Conservation (phyloP, 1,284 basidiomycete genomes). For the Microbotryum violaceum region DNA sequence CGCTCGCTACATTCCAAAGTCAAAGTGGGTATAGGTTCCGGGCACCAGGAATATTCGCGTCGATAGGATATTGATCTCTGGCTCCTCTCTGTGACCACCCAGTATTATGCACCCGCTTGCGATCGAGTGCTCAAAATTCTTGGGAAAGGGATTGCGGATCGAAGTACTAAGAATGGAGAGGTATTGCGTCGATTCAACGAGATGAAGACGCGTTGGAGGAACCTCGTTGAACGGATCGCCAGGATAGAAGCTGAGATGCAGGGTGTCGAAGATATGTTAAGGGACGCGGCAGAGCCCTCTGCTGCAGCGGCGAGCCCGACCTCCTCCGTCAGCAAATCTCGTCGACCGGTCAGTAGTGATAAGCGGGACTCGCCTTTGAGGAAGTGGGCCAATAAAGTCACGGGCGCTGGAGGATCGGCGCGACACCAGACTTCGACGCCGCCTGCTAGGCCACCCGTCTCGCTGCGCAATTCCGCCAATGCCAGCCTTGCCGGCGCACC, state of each 20-base stretch:
- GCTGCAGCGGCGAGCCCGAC: not conserved
- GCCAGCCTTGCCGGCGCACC: not conserved
- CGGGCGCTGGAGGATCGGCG: conserved; percentile 36
- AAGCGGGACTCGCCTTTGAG: too few species aligned
- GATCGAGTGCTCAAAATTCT: conserved; percentile 87
- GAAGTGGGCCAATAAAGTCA: too few species aligned
- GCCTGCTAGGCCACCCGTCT: conserved; percentile 43
- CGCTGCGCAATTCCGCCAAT: conserved; percentile 7
- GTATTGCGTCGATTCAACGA: conserved; percentile 77
- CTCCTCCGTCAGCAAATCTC: too few species aligned
- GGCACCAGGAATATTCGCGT: not conserved
- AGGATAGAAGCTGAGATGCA: conserved; percentile 77
- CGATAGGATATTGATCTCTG: not conserved
- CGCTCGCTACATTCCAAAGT: conserved; percentile 20
- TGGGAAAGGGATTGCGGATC: conserved; percentile 80
- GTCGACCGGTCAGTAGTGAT: too few species aligned
- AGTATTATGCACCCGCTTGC: conserved; percentile 87
- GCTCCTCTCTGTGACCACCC: not conserved
- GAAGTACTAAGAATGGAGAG: conserved; percentile 90
- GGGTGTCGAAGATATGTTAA: conserved; percentile 55
- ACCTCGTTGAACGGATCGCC: conserved; percentile 44
- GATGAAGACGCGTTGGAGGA: conserved; percentile 72
- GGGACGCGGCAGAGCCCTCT: conserved; percentile 23
- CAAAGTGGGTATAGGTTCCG: not conserved
- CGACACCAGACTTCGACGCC: conserved; percentile 46